Evolutionary conservation across 2,329 filamentous ascomycete species (phyloP).

Genomic region (Fusarium pseudograminearum): DNA sequence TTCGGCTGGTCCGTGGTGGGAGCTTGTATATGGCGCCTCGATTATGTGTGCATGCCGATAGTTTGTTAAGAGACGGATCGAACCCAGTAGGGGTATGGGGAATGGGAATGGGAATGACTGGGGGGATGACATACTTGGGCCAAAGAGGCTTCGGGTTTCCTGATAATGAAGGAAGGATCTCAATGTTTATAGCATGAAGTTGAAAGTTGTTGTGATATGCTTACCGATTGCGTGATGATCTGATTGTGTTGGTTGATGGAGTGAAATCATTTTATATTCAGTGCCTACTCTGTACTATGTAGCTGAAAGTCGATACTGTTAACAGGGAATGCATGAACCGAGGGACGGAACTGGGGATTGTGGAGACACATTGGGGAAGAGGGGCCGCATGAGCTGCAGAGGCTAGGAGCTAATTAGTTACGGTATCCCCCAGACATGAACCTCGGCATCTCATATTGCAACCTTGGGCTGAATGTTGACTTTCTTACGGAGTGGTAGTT

Average conservation of each 20-base stretch:
- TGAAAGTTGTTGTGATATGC: background rate
- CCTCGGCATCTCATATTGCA: conserved; percentile 41
- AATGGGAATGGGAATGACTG: conserved; percentile 41
- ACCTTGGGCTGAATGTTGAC: conserved; percentile 21
- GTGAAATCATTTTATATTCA: background rate
- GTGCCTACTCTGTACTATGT: too few relatives aligned
- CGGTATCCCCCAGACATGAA: conserved; percentile 33
- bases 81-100: conserved; percentile 31
- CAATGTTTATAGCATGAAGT: conserved; percentile 19
- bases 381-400: conserved; percentile 22
- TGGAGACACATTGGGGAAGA: conserved; percentile 40
- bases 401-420: background rate
- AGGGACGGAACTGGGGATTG: conserved; percentile 23
- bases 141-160: conserved; percentile 24
- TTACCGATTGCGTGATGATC: background rate
- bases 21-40: conserved; percentile 41
- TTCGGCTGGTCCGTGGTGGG: conserved; percentile 52
- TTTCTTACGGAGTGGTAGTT: background rate
- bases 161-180: conserved; percentile 42
- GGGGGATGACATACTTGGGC: conserved; percentile 30
- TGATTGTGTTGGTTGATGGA: background rate
- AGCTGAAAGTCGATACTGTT: background rate
- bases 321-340: conserved; percentile 1
- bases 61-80: conserved; percentile 29
- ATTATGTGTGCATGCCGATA: conserved; percentile 42